phyloP scores from a whole-genome alignment of 1,284 basidiomycete species.

The Ustilago trichophora region DNA sequence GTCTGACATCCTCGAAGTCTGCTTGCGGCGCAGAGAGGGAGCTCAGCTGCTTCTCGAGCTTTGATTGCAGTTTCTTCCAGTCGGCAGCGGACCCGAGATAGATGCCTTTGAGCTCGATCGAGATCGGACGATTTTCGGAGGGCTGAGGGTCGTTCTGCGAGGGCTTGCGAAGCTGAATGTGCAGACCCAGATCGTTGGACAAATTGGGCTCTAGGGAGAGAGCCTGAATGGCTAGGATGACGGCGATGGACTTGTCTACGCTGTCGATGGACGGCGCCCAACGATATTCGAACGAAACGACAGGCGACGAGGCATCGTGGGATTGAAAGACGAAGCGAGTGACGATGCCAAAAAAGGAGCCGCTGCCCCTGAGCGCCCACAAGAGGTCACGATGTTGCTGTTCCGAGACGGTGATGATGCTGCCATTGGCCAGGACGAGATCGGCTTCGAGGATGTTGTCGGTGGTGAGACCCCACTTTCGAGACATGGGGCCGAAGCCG shows the following conservation, averaged over 20 bases:
- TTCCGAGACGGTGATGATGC: constrained; percentile 48
- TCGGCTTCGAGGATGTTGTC: constrained; percentile 64
- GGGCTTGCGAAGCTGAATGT: constrained; percentile 47
- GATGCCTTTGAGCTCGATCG: constrained; percentile 49
- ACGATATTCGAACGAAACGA: constrained; percentile 44
- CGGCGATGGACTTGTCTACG: constrained; percentile 12
- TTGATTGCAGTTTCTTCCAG: constrained; percentile 7
- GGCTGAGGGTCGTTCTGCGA: constrained; percentile 21
- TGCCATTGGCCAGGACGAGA: constrained; percentile 66
- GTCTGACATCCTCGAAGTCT: constrained; percentile 4
- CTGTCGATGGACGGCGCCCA: constrained; percentile 42
- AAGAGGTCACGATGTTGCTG: constrained; percentile 38
- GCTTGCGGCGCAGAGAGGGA: constrained; percentile 31
- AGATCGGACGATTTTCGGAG: constrained; percentile 8
- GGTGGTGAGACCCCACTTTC: constrained; percentile 64
- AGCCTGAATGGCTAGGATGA: constrained; percentile 49
- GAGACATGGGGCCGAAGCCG: constrained; percentile 59
- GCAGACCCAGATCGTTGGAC: constrained; percentile 47
- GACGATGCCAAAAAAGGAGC: constrained; percentile 65
- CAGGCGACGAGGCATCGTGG: constrained; percentile 49
- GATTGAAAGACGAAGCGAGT: constrained; percentile 57
- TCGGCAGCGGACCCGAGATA: constrained; percentile 28
- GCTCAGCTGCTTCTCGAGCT: constrained; percentile 24
- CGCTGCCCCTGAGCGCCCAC: constrained; percentile 65
- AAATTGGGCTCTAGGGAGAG: constrained; percentile 26